Evolutionary conservation across 2,329 filamentous ascomycete genomes (phyloP), one percentile per base, ranked within the genome.

Genomic region (Aphanocladium album): DNA sequence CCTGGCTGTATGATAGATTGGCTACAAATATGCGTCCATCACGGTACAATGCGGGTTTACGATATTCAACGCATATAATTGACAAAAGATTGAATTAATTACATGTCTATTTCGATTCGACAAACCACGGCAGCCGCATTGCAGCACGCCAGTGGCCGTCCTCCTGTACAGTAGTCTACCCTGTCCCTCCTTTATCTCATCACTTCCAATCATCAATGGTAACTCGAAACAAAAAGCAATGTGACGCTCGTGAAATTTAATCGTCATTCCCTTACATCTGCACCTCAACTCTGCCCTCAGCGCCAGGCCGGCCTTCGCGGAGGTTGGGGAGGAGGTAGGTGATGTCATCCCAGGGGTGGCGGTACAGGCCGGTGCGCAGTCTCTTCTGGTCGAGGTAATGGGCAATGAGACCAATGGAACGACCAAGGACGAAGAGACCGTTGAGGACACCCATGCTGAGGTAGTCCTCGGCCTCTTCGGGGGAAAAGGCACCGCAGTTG

Each of bases 341-440:
- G 75, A 96, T 96, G 77, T 96, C 93, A 76, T 96, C 95, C 95
- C 95, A 98, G 74, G 95, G 95, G 86, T 96, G 92, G 76, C 95
- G 90, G 90, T 99, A 99, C 67, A 99, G 87, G 76, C 95, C 95
- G 73, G 95, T 99, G 72, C 93, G 90, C 78, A 99, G 86, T 79
- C 95, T 88, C 93, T 99, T 99, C 87, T 99, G 95, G 82, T 99
- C 95, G 71, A 99, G 88, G 86, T 93, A 98, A 81, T 99, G 95
- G 73, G 95, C 95, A 89, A 99, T 99, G 68, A 99, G 85, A 90
- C 95, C 95, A 73, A 99, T 99, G 77, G 87, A 91, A 74, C 95
- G 90, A 73, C 95, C 95, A 63, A 99, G 87, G 51, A 99, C 95
- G 84, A 99, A 99, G 64, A 99, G 90, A 83, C 95, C 95, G 85